Percentiles rank a stretch among this genome's conserved stretches.
Conservation (phyloP, 768 basidiomycete genomes). For the Lactarius quietus region DNA sequence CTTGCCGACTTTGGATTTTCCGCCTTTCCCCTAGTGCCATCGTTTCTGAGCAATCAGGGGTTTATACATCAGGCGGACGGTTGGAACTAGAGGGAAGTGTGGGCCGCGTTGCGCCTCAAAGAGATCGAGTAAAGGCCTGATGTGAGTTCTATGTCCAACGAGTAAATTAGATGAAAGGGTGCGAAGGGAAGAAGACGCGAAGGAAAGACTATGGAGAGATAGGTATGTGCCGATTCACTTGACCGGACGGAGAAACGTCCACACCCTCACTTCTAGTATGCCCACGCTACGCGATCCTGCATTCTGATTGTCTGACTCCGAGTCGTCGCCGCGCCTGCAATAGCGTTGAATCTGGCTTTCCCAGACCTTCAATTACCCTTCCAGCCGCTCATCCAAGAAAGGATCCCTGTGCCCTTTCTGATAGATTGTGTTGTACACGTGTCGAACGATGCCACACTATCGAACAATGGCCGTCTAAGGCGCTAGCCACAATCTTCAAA, state of each 20-base stretch:
- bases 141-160: background rate
- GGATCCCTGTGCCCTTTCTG: background rate
- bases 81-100: background rate
- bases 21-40: conserved; percentile 7
- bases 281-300: no score
- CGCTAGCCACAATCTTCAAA: background rate
- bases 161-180: background rate
- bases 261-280: no score
- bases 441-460: background rate
- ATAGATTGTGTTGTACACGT: background rate
- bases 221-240: no score
- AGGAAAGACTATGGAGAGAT: no score
- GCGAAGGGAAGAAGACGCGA: background rate
- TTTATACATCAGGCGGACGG: background rate
- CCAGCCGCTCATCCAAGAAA: background rate
- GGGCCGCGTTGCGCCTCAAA: background rate
- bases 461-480: background rate
- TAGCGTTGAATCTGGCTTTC: background rate
- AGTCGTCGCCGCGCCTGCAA: no score
- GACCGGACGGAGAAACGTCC: no score
- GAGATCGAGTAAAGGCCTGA: background rate
- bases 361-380: background rate
- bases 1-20: conserved; percentile 6
- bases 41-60: background rate
- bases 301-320: no score